phyloP scores from a whole-genome alignment of 1,284 basidiomycete genomes.

The Earliella scabrosa region DNA sequence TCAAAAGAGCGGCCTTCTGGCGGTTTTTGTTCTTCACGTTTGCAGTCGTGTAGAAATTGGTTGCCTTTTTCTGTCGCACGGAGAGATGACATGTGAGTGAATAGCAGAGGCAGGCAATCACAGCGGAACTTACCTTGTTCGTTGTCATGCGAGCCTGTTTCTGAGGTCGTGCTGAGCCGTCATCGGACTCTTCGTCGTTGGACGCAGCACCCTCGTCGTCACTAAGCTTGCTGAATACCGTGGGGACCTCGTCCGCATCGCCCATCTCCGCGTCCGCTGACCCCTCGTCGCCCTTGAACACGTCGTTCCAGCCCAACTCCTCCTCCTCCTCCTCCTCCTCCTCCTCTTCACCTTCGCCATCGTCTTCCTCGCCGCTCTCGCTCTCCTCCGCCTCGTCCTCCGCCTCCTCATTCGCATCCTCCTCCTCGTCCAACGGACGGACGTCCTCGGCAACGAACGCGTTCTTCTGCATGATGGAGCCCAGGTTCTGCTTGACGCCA shows the following conservation, averaged over 20 bases:
- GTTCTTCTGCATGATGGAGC: constrained; percentile 86
- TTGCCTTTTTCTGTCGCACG: constrained; percentile 73
- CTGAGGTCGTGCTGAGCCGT: constrained; percentile 26
- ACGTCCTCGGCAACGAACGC: constrained; percentile 78
- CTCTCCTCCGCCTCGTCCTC: constrained; percentile 35
- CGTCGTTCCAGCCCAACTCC: constrained; percentile 68
- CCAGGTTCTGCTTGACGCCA: constrained; percentile 75
- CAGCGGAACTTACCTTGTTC: constrained; percentile 63
- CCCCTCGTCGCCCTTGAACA: constrained; percentile 49
- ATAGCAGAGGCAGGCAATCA: not conserved
- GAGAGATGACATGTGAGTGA: not conserved
- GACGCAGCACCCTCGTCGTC: constrained; percentile 16
- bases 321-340: constrained; percentile 37
- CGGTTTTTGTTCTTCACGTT: constrained; percentile 93
- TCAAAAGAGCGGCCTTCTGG: constrained; percentile 60
- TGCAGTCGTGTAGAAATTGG: constrained; percentile 88
- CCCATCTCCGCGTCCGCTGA: constrained; percentile 20
- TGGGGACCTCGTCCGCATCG: constrained; percentile 13
- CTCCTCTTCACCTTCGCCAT: constrained; percentile 23
- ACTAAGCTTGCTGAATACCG: constrained; percentile 26
- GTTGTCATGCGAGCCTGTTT: constrained; percentile 89
- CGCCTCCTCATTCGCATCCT: constrained; percentile 32
- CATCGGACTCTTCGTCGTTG: constrained; percentile 3
- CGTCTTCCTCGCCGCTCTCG: constrained; percentile 33
- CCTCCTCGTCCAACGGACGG: constrained; percentile 58